Evolutionary conservation across 2,329 filamentous ascomycete species (phyloP).

Genomic region (Chrysoporthe cubensis): DNA sequence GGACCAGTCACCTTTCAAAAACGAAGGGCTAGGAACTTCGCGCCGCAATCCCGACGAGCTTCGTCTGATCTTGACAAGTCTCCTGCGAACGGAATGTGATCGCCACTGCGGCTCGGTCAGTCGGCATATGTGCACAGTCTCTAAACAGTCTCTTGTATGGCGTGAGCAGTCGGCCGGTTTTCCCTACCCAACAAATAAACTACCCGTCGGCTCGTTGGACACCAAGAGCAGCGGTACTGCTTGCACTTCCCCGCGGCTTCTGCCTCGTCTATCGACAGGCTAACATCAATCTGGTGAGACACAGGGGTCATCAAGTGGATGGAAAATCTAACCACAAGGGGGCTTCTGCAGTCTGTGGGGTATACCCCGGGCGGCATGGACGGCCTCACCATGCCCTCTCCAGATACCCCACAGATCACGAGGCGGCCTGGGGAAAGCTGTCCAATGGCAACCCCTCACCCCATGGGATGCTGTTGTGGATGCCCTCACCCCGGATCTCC

Average conservation of each 20-base stretch:
- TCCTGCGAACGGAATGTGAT: background rate
- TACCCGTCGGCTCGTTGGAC: constrained; percentile 20
- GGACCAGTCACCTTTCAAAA: background rate
- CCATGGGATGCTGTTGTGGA: background rate
- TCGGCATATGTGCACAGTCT: background rate
- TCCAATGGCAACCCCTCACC: constrained; percentile 12
- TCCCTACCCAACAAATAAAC: background rate
- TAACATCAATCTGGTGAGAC: constrained; percentile 7
- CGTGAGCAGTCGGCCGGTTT: background rate
- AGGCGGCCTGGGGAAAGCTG: background rate
- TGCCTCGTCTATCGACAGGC: constrained; percentile 12
- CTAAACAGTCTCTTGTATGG: constrained; percentile 8
- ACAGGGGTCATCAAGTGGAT: constrained; percentile 24
- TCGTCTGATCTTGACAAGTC: background rate
- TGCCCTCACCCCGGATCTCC: constrained; percentile 7
- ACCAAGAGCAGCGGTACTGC: background rate
- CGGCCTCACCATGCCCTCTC: background rate
- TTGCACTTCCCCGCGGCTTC: constrained; percentile 18
- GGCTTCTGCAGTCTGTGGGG: constrained; percentile 16
- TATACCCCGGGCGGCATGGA: background rate
- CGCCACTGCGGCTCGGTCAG: background rate
- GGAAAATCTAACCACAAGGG: constrained; percentile 23
- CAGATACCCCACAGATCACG: constrained; percentile 15
- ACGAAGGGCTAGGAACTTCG: constrained; percentile 12
- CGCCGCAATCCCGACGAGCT: constrained; percentile 18